These are phyloP conservation scores for Aspergillus sp. DNA, from an alignment of 2,329 filamentous ascomycete genomes.

Conservation along the genomic window DNA sequence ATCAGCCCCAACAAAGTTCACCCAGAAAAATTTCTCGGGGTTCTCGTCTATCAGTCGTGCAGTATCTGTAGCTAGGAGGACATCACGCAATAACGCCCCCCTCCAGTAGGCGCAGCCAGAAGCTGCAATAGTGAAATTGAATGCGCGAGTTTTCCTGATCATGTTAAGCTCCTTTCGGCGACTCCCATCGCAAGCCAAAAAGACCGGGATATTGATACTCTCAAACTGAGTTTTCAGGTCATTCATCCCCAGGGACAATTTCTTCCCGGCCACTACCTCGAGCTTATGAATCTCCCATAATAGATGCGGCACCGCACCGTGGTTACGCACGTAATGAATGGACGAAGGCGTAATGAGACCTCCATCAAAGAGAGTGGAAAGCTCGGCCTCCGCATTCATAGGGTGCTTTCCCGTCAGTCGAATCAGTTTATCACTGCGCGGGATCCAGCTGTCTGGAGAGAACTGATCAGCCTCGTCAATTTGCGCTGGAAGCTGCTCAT, in stretches of 20 bases:
- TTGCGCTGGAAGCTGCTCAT: slow-evolving; percentile 25
- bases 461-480: slow-evolving; percentile 55
- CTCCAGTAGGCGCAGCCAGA: slow-evolving; percentile 55
- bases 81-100: slow-evolving; percentile 47
- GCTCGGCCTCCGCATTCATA: slow-evolving; percentile 50
- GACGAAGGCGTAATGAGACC: slow-evolving; percentile 54
- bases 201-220: slow-evolving; percentile 50
- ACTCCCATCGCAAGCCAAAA: slow-evolving; percentile 53
- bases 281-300: slow-evolving; percentile 53
- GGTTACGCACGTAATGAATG: slow-evolving; percentile 55
- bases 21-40: slow-evolving; percentile 35
- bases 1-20: slow-evolving; percentile 54
- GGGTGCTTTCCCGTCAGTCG: slow-evolving; percentile 56
- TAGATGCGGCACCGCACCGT: slow-evolving; percentile 53
- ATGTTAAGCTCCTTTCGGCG: slow-evolving; percentile 55
- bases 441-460: slow-evolving; percentile 56
- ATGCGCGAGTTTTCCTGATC: slow-evolving; percentile 49
- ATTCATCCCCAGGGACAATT: slow-evolving; percentile 46
- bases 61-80: slow-evolving; percentile 46
- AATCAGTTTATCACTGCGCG: slow-evolving; percentile 48
- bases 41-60: slow-evolving; percentile 16
- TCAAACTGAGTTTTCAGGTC: slow-evolving; percentile 46
- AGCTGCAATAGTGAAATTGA: slow-evolving; percentile 49
- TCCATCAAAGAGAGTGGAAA: slow-evolving; percentile 45
- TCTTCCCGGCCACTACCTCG: slow-evolving; percentile 41